Percentiles rank a stretch among this genome's conserved stretches.
Conservation (phyloP, 495 filamentous ascomycete genomes). For the Chaetomidium leptoderma region DNA sequence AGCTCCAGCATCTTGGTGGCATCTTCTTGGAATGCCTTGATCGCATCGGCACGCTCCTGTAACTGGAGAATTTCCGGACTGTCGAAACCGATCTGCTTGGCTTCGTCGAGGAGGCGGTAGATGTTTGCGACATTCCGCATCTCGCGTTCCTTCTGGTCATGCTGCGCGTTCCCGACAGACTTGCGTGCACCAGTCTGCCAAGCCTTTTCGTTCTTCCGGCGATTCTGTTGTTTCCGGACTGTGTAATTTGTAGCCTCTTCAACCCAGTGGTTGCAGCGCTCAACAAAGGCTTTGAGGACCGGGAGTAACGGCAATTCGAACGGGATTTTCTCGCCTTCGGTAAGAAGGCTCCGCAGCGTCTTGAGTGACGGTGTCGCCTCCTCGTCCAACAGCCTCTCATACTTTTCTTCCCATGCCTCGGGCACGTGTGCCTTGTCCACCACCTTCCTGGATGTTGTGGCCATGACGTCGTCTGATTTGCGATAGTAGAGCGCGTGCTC, state of each 20-base stretch:
- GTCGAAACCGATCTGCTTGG: conserved; percentile 88
- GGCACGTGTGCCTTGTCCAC: conserved; percentile 81
- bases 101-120: conserved; percentile 73
- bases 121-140: conserved; percentile 88
- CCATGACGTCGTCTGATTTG: conserved; percentile 65
- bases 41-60: conserved; percentile 80
- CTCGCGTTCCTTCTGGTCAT: conserved; percentile 85
- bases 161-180: conserved; percentile 57
- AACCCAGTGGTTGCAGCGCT: conserved; percentile 95
- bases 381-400: conserved; percentile 76
- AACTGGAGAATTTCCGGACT: conserved; percentile 87
- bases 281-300: conserved; percentile 81
- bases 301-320: conserved; percentile 83
- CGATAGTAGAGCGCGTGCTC: conserved; percentile 70
- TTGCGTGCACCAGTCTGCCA: conserved; percentile 69
- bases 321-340: conserved; percentile 95
- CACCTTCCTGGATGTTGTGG: conserved; percentile 65
- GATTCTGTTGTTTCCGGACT: conserved; percentile 95
- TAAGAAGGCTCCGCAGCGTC: conserved; percentile 73
- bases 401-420: conserved; percentile 86
- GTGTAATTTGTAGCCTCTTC: conserved; percentile 97
- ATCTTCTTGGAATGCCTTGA: conserved; percentile 78
- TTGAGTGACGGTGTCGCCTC: conserved; percentile 82
- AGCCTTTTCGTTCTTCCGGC: conserved; percentile 91
- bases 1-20: conserved; percentile 62